phyloP scores from a whole-genome alignment of 169 alveolate genomes.

The Babesia gibsoni region DNA sequence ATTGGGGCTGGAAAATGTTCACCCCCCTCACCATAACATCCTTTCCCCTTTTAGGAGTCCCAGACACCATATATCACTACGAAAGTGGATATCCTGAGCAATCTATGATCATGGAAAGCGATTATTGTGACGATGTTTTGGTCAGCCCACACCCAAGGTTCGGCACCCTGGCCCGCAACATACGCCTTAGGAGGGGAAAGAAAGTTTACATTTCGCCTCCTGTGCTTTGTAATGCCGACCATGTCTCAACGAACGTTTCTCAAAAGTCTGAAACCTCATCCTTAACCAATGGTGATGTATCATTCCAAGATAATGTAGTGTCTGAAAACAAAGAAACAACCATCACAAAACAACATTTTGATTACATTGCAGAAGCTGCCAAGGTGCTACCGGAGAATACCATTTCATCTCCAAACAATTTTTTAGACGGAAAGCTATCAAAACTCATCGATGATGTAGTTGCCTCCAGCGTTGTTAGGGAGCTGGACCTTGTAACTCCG shows the following conservation, averaged over 20 bases:
- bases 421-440: background rate
- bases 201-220: slow-evolving; percentile 8
- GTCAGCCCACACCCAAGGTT: slow-evolving; percentile 90
- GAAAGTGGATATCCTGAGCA: slow-evolving; percentile 24
- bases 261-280: no score
- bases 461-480: background rate
- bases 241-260: no score
- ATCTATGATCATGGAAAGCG: slow-evolving; percentile 32
- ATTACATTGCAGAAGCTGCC: slow-evolving; percentile 20
- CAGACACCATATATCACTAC: slow-evolving; percentile 37
- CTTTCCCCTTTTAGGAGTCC: slow-evolving; percentile 52
- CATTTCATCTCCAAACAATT: background rate
- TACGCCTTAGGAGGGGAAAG: slow-evolving; percentile 58
- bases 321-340: background rate
- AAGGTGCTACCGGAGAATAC: background rate
- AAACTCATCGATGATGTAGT: background rate
- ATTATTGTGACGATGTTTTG: slow-evolving; percentile 72
- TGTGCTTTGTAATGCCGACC: background rate
- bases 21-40: slow-evolving; percentile 52
- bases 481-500: background rate
- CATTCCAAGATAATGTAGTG: no score
- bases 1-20: slow-evolving; percentile 52
- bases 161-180: slow-evolving; percentile 82
- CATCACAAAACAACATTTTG: background rate
- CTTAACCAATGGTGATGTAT: no score